A percentile compares a stretch with the other conserved stretches of the same genome.
Conservation (phyloP, 305 asterid genomes). For the Withania somnifera region DNA sequence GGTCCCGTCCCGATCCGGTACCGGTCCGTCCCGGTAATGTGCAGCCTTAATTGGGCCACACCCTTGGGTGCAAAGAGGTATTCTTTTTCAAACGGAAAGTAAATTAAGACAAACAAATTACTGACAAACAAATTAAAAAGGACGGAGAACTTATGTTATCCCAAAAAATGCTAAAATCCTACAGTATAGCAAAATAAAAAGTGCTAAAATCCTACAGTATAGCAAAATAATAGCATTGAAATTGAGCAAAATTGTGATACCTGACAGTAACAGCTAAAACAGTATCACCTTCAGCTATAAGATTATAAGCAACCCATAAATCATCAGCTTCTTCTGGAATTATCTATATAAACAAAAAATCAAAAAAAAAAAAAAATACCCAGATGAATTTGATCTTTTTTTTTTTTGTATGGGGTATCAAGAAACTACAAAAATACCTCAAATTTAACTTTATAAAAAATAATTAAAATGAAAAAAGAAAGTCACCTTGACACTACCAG, state of each 20-base stretch:
- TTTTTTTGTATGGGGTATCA: background rate
- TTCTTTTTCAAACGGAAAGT: no score
- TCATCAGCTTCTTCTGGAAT: conserved; percentile 89
- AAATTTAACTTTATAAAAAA: background rate
- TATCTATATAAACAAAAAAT: conserved; percentile 32
- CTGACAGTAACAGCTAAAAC: conserved; percentile 79
- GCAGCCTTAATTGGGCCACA: no score
- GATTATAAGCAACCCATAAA: conserved; percentile 78
- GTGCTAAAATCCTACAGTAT: background rate
- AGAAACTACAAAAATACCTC: background rate
- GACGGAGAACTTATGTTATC: no score
- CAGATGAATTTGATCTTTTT: background rate
- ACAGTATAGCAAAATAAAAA: no score
- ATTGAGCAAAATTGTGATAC: conserved; percentile 16
- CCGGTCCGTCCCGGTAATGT: no score
- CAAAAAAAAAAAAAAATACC: background rate
- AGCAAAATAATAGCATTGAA: no score
- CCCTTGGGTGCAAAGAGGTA: no score
- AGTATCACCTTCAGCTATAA: conserved; percentile 67
- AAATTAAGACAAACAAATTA: no score
- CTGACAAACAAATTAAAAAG: no score
- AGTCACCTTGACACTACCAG: conserved; percentile 80
- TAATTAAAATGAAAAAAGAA: background rate
- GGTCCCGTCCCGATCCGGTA: no score
- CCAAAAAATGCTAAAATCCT: background rate